Evolutionary conservation across 1,284 basidiomycete species (phyloP), one percentile per base, ranked within the genome.

Genomic region (Ustilago lituana): DNA sequence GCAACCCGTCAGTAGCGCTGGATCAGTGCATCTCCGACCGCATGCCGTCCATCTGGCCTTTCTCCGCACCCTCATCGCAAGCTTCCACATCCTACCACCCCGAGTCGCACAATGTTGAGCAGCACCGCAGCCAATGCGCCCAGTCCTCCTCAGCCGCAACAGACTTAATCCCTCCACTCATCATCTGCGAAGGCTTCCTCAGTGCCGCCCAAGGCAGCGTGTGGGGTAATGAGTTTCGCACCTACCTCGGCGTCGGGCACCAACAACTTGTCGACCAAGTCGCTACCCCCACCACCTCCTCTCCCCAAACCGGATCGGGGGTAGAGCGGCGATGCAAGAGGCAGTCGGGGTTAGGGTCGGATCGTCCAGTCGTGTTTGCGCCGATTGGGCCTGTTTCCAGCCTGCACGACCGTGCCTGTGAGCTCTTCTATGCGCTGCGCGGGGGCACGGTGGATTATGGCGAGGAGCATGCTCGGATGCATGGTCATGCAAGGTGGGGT

Each of bases 141-240:
- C n/a, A n/a, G n/a, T 14, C n/a, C 17, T 7, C 33, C n/a, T 11
- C 33, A 7, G 31, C 32, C 6, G 33, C 33, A 20, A 23, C 51
- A 6, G 27, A 29, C 7, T 29, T 6, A 2, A 60, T 40, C 8
- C 84, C 70, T 45, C 86, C 87, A 20, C 80, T 88, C 5, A 84
- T 88, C 31, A 84, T 88, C 36, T 86, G 87, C 11, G 84, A 87
- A 73, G 87, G 87, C 19, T 88, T 88, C 66, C 82, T 87, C n/a
- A 83, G 85, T 38, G 78, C 83, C 26, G 80, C 83, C 5, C 84
- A 84, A 35, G 70, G 83, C 33, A 50, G 83, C 24, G 68, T 86
- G 1, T 87, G 86, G 86, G 86, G 86, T 24, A 63, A 62, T 51
- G 55, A 69, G 37, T 69, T 69, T 15, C 59, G 56, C 43, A 55